Evolutionary conservation across 1,284 basidiomycete genomes (phyloP), one percentile per base, ranked within the genome.

Genomic region (Naganishia liquefaciens): DNA sequence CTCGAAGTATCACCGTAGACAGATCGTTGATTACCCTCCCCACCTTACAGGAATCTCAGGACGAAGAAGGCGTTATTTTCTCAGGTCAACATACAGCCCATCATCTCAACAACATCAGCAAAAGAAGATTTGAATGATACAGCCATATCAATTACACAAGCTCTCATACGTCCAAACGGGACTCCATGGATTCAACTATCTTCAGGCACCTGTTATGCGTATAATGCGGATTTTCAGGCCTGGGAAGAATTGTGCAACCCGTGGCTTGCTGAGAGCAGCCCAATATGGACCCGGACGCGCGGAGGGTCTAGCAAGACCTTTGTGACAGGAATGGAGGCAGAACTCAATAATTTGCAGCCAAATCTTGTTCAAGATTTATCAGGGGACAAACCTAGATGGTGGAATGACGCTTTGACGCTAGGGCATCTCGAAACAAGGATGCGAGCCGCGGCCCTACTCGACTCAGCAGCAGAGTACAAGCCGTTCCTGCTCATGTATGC

Each of bases 351-450:
- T 17, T 27, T 62, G 17, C 57, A 60, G 33, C 64, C 57, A 11
- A 52, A 61, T 25, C 50, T 66, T 3, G 86, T 40, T 76, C 75
- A 13, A 80, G 77, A 21, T 63, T 61, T 74, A 28, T 68, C 71
- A 43, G 68, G 69, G 21, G 69, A 74, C 33, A 74, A 63, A 13
- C 86, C 88, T 11, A 78, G 84, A 67, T 92, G 89, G 87, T 93
- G 89, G 88, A 83, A 77, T 64, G 80, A 86, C 5, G 90, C 91
- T 17, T 75, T 92, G 70, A 89, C 89, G 10, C 82, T 95, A 9
- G 89, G 88, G 2, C 90, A 94, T 78, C 80, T 93, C 65, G 93
- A 96, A 80, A 87, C 86, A 52, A 84, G 86, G 67, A 76, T 94
- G 76, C 85, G 87, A 71, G 85, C 87, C 4, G 85, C 89, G 13